Evolutionary conservation across 2,329 filamentous ascomycete species (phyloP).

Genomic region (Ophiostoma populinum): DNA sequence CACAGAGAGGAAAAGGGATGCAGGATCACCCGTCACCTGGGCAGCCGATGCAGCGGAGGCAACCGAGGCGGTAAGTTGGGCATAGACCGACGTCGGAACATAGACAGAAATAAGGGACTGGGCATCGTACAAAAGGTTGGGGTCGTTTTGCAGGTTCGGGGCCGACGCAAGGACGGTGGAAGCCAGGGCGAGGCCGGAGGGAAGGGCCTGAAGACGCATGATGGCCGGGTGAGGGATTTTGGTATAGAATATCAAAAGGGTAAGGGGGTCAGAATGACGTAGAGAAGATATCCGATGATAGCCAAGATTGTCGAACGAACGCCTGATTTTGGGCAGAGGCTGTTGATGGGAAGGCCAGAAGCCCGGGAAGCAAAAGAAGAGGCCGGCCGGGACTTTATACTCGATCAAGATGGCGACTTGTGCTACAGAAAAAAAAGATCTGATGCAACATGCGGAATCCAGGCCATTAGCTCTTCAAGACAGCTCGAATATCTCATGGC

Average conservation of each 20-base stretch:
- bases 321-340: too few relatives aligned
- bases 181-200: background rate
- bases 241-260: too few relatives aligned
- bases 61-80: conserved; percentile 13
- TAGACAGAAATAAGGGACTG: conserved; percentile 15
- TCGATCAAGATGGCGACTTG: too few relatives aligned
- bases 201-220: background rate
- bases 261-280: background rate
- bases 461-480: too few relatives aligned
- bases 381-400: too few relatives aligned
- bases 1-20: conserved; percentile 14
- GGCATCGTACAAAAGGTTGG: conserved; percentile 14
- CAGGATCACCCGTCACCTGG: conserved; percentile 15
- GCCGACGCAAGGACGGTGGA: background rate
- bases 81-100: conserved; percentile 15
- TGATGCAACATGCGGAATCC: too few relatives aligned
- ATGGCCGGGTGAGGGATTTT: background rate
- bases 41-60: conserved; percentile 11
- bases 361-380: too few relatives aligned
- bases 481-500: too few relatives aligned
- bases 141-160: background rate
- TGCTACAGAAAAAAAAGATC: too few relatives aligned
- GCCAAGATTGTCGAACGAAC: too few relatives aligned
- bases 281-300: too few relatives aligned
- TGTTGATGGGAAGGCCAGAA: too few relatives aligned